Evolutionary conservation across 768 basidiomycete genomes (phyloP).

Genomic region (Amanita muscaria): DNA sequence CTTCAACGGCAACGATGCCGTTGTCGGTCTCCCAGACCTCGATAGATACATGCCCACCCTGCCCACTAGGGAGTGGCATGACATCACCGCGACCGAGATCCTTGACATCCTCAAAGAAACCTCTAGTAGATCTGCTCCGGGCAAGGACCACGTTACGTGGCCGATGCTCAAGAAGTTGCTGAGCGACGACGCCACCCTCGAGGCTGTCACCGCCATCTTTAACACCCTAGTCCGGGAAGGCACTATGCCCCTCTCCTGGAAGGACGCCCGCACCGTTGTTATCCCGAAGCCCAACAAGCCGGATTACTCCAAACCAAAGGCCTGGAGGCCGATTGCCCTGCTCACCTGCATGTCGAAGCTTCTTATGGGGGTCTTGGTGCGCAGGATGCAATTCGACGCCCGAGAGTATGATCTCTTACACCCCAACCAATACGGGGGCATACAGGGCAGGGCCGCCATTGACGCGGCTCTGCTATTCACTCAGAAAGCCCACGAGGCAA

Average conservation of each 20-base stretch:
- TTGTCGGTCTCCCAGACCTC: too few relatives aligned
- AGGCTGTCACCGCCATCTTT: not conserved
- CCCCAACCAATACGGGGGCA: slow-evolving; percentile 5
- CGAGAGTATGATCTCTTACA: not conserved
- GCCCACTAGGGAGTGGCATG: too few relatives aligned
- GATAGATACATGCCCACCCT: too few relatives aligned
- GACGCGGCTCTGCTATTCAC: slow-evolving; percentile 3
- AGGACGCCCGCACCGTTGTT: not conserved
- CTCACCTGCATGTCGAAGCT: slow-evolving; percentile 4
- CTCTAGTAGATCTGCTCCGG: too few relatives aligned
- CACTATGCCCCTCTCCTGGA: not conserved
- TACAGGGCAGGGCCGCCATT: not conserved
- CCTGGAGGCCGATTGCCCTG: slow-evolving; percentile 4
- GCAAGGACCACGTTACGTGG: too few relatives aligned
- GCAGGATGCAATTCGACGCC: slow-evolving; percentile 1
- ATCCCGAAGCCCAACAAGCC: slow-evolving; percentile 5
- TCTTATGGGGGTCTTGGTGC: slow-evolving; percentile 2
- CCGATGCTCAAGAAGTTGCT: too few relatives aligned
- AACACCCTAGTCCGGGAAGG: not conserved
- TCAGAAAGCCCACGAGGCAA: not conserved
- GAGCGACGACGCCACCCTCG: too few relatives aligned
- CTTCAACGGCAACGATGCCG: too few relatives aligned
- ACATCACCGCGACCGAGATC: too few relatives aligned
- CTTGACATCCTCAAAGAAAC: too few relatives aligned
- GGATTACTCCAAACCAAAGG: not conserved